Evolutionary conservation across 2,329 filamentous ascomycete species (phyloP).

Genomic region (Elsinoe batatas): DNA sequence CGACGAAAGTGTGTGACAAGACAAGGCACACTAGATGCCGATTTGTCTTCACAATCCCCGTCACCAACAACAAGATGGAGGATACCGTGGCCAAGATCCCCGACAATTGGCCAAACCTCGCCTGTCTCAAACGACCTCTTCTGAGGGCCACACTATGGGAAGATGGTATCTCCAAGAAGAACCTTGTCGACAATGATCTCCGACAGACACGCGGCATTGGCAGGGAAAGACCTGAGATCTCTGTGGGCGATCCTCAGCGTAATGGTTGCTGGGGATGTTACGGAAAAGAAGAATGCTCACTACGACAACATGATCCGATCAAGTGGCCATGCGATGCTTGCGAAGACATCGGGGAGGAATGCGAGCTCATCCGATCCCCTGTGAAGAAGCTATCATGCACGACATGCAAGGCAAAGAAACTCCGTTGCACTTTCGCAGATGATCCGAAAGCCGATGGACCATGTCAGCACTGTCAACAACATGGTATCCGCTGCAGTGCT

Average conservation of each 20-base stretch:
- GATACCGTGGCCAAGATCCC: background rate
- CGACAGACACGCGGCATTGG: background rate
- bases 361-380: slow-evolving; percentile 28
- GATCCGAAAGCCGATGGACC: slow-evolving; percentile 22
- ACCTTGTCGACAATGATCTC: background rate
- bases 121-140: background rate
- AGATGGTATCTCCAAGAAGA: background rate
- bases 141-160: background rate
- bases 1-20: background rate
- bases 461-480: slow-evolving; percentile 26
- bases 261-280: slow-evolving; percentile 26
- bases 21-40: background rate
- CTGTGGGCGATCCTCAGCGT: slow-evolving; percentile 21
- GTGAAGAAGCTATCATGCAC: slow-evolving; percentile 28
- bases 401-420: slow-evolving; percentile 23
- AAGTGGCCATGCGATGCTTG: slow-evolving; percentile 32
- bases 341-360: slow-evolving; percentile 24
- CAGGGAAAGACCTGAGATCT: slow-evolving; percentile 10
- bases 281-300: slow-evolving; percentile 22
- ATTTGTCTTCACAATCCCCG: background rate
- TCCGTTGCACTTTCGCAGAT: slow-evolving; percentile 27
- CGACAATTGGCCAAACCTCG: slow-evolving; percentile 14
- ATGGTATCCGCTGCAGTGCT: slow-evolving; percentile 27
- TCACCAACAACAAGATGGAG: background rate
- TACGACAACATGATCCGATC: slow-evolving; percentile 24